Conservation (phyloP, 192 early-diverging fungal species). For the Backusella tuberculispora region DNA sequence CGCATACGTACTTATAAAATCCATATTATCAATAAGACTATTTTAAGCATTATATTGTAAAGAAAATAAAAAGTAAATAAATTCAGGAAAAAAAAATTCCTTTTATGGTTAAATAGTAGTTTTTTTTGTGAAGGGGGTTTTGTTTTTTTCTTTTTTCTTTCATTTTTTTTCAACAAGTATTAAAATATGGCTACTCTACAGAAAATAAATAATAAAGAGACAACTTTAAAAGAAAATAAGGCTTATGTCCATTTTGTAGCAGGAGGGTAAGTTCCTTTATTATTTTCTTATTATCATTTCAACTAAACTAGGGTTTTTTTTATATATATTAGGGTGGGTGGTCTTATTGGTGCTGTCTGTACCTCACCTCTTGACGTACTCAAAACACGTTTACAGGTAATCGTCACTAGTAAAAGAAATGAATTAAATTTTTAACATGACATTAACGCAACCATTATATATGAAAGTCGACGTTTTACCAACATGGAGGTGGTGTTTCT, state of each 20-base stretch:
- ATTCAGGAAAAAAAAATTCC: not conserved
- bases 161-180: not conserved
- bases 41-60: no score
- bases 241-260: constrained; percentile 61
- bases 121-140: no score
- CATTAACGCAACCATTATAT: not conserved
- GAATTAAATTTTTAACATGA: not conserved
- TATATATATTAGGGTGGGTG: constrained; percentile 57
- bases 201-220: not conserved
- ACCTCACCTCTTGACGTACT: constrained; percentile 95
- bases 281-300: not conserved
- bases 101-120: no score
- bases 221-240: constrained; percentile 20
- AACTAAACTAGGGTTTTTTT: not conserved
- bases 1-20: no score
- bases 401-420: no score
- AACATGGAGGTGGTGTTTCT: constrained; percentile 14
- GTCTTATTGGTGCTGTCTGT: constrained; percentile 80
- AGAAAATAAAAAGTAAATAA: no score
- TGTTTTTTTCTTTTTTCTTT: no score
- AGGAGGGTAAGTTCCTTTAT: constrained; percentile 63
- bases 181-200: not conserved
- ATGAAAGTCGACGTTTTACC: constrained; percentile 46
- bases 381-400: constrained; percentile 90
- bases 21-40: no score